Evolutionary conservation across 345 rosid genomes (phyloP), one percentile per base, ranked within the genome.

Genomic region (Populus ilicifolia): DNA sequence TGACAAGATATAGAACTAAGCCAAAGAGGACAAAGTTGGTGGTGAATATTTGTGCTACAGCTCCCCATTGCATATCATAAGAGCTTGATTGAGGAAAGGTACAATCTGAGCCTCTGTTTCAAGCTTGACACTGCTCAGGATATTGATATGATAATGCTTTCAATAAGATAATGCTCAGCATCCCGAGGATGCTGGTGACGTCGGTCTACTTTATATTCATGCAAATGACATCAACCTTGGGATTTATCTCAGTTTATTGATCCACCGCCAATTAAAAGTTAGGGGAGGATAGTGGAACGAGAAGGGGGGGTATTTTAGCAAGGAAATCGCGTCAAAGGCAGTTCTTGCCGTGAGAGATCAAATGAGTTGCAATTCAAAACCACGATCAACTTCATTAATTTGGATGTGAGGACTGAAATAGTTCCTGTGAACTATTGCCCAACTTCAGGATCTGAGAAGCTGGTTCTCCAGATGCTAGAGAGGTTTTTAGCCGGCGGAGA

Each of bases 31-130:
- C 82, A 5, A 89, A 88, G 85, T 72, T 87, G 83, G 93, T 92
- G 97, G 89, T 84, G 80, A 98, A 96, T 78, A 84, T 93, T 25
- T 96, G 92, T 41, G 78, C 85, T 65, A 87, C 92, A 16, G 98
- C 98, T 0, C 82, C 71, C 46, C 80, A n/a, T 9, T 87, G 93
- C 86, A 93, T 98, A 0, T 79, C 93, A 62, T 98, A 92, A 81
- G 99, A 91, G 85, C 99, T 92, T 80, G 97, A 96, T 68, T 78
- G 83, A 77, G 88, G 97, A 86, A 93, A 93, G 98, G 99, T 38
- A 89, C 90, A 68, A 87, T 36, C 80, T 88, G 93, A 89, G 88
- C 89, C 1, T 62, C 82, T 0, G 75, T 81, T 65, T 80, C 91
- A 8, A 88, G 80, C 84, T 74, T 85, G 81, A 86, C 87, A 86